Evolutionary conservation across 148 eudicot genomes (phyloP).

Genomic region (Rhododendron henanense): DNA sequence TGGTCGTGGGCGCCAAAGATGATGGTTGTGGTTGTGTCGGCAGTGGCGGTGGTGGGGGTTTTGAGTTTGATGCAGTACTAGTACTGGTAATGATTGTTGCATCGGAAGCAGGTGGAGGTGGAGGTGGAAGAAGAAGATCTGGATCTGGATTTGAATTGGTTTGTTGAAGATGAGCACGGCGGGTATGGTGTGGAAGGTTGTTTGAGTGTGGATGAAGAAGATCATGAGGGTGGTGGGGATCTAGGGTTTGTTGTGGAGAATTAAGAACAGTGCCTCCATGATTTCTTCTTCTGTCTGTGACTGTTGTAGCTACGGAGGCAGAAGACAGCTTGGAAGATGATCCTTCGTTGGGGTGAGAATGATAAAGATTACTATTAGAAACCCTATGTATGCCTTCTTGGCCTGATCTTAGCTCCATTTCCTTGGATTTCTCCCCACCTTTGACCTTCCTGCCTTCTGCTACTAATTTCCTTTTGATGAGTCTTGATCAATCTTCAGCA

Average conservation of each 20-base stretch:
- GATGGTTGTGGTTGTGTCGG: background rate
- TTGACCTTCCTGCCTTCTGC: background rate
- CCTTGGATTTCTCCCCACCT: background rate
- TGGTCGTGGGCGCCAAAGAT: background rate
- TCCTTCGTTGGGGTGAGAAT: slow-evolving; percentile 10
- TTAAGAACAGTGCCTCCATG: slow-evolving; percentile 13
- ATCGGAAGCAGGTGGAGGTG: slow-evolving; percentile 6
- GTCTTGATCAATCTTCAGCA: background rate
- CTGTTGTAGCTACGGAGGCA: background rate
- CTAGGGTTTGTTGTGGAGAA: slow-evolving; percentile 26
- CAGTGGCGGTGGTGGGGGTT: background rate
- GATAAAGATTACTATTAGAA: background rate
- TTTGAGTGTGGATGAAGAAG: slow-evolving; percentile 1
- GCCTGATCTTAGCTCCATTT: slow-evolving; percentile 25
- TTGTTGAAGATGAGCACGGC: background rate
- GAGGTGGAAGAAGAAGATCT: slow-evolving; percentile 8
- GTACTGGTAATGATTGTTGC: background rate
- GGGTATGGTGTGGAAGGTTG: background rate
- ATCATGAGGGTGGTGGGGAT: slow-evolving; percentile 4
- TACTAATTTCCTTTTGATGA: background rate
- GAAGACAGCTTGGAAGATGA: slow-evolving; percentile 9
- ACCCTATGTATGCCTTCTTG: slow-evolving; percentile 19
- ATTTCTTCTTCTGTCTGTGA: slow-evolving; percentile 14
- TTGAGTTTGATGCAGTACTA: slow-evolving; percentile 9
- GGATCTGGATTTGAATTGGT: slow-evolving; percentile 5